phyloP scores from a whole-genome alignment of 441 rosid species.

The Isatis lusitanica region DNA sequence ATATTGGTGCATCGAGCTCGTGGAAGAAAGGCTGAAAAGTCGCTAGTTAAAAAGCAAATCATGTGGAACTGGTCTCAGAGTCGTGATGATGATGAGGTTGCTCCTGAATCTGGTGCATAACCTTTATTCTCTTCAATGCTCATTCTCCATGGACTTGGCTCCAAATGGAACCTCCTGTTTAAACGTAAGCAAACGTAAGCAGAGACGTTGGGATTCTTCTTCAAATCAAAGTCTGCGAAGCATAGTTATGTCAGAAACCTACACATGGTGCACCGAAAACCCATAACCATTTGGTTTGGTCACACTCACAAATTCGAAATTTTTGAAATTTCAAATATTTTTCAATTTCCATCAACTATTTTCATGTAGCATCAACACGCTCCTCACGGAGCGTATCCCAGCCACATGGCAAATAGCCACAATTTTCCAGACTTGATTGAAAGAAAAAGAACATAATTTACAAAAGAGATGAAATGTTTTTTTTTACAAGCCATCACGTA shows the following conservation, averaged over 20 bases:
- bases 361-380: not conserved
- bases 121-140: constrained; percentile 37
- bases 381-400: constrained; percentile 5
- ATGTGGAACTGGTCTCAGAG: constrained; percentile 27
- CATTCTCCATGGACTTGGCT: constrained; percentile 49
- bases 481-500: too few species aligned
- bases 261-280: not conserved
- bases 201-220: not conserved
- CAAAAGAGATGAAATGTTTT: too few species aligned
- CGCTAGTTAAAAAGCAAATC: not conserved
- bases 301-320: not conserved
- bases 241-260: not conserved
- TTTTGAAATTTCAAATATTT: not conserved
- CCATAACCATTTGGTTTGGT: not conserved
- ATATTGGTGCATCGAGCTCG: constrained; percentile 86
- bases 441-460: too few species aligned
- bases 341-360: not conserved
- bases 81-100: not conserved
- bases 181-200: not conserved
- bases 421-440: not conserved
- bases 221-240: not conserved
- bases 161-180: constrained; percentile 46
- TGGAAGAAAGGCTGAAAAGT: constrained; percentile 60
- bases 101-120: not conserved
- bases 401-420: not conserved